Evolutionary conservation across 192 early-diverging fungal genomes (phyloP), one percentile per base, ranked within the genome.

Genomic region (Cladochytrium replicatum): DNA sequence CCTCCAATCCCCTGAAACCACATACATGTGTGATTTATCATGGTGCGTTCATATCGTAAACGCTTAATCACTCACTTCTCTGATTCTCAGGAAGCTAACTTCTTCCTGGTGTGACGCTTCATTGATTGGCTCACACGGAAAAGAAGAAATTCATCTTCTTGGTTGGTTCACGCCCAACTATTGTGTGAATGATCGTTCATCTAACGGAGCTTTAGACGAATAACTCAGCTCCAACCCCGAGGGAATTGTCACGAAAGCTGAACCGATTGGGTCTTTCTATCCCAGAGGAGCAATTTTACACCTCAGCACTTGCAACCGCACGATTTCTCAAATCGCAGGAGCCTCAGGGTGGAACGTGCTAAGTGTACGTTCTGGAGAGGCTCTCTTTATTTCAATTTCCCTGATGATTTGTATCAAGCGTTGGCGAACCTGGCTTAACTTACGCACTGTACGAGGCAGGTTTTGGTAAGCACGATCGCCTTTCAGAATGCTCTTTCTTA

Each of bases 21-120:
- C 61, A n/a, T 80, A 68, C 51, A 73, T 80, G 77, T 19, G 77
- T 80, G 7, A 74, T 76, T 42, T 80, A 77, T 38, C 74, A 77
- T 46, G 63, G 55, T 68, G 31, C 22, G 22, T 26, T 17, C 2
- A 34, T 9, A 42, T 37, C 29, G 13, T 4, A 7, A 17, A 15
- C 21, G 13, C 22, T 1, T 42, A 32, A n/a, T 41, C 30, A 24
- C 22, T 40, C 21, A 34, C 47, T 6, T 22, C 11, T 47, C 48
- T 11, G 13, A 45, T 9, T n/a, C 29, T 46, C 63, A 68, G 72
- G 73, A 41, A 59, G 44, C 48, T 57, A 41, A 6, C 46, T 75
- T 7, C 60, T 75, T 8, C 76, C 72, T 29, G 76, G 76, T 50
- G 30, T 46, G 17, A 28, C 9, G 6, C 6, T 72, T 80, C 42